phyloP scores from a whole-genome alignment of 2,329 filamentous ascomycete genomes.

The Rhynchosporium secalis region DNA sequence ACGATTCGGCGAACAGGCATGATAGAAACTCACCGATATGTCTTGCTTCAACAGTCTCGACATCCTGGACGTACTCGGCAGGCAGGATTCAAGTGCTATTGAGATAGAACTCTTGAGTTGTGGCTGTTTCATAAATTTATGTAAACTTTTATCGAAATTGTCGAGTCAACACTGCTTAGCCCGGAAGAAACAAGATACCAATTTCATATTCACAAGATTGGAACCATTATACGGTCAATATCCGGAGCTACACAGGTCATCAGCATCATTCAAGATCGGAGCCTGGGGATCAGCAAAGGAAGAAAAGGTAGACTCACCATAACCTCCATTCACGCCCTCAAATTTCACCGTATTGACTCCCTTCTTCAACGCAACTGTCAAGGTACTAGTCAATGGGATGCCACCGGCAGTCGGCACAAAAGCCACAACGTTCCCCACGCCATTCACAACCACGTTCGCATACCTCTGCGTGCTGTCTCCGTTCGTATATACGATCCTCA shows the following conservation, averaged over 20 bases:
- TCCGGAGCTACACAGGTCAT: constrained; percentile 45
- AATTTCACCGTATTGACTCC: constrained; percentile 53
- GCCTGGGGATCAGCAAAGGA: background rate
- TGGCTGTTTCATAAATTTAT: too few species aligned
- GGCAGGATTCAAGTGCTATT: too few species aligned
- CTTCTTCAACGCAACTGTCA: constrained; percentile 50
- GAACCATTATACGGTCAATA: constrained; percentile 56
- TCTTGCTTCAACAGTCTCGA: too few species aligned
- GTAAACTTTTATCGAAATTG: too few species aligned
- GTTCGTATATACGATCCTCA: constrained; percentile 57
- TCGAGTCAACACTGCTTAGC: too few species aligned
- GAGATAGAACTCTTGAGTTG: too few species aligned
- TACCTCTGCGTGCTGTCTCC: constrained; percentile 54
- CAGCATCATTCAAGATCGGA: background rate
- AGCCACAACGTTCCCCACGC: constrained; percentile 49
- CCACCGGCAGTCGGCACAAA: constrained; percentile 53
- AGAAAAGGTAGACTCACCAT: constrained; percentile 39
- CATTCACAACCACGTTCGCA: constrained; percentile 58
- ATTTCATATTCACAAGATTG: constrained; percentile 39
- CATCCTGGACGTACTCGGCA: too few species aligned
- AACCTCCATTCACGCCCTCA: constrained; percentile 43
- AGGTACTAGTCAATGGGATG: constrained; percentile 46
- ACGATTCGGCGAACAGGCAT: too few species aligned
- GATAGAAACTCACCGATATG: too few species aligned
- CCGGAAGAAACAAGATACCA: too few species aligned